Base-by-base conservation (phyloP, 768 basidiomycete genomes). In the Amanita exitialis region DNA sequence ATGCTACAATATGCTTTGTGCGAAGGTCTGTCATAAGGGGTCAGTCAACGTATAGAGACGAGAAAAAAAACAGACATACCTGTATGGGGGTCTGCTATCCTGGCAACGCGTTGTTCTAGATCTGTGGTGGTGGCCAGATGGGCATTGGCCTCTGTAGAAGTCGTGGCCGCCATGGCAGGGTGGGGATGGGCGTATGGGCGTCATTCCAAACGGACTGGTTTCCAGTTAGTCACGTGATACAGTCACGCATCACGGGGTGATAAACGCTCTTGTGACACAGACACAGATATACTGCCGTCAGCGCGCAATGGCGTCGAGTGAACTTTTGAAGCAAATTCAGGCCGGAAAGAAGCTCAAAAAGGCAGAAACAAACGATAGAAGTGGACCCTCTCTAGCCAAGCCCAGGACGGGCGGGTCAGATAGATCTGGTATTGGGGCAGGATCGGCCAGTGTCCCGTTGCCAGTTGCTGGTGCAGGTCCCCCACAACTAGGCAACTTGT, bases 261-360 rank as follows among this genome's bases (percentile, higher is more conserved):
- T 30, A 30, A 28, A 28, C 27, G 30, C 30, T 30, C 20, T 20
- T 6, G 18, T 25, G 25, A 37, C 18, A 18, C 3, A 39, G 30
- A 47, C 43, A 2, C 23, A 18, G n/a, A n/a, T n/a, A 15, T 8
- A 27, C 13, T 25, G 6, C 25, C 18, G 25, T 16, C 44, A 48
- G 36, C 47, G 50, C 44, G 52, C 51, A 52, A 89, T 90, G 87
- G 83, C 84, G 4, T 83, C 82, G 28, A 75, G 75, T 58, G 89
- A 86, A 56, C 75, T 92, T 37, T 67, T 93, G 54, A 77, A 82
- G 53, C 81, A 87, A 59, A 92, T 92, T 35, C 90, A 92, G 66
- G 76, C 83, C 0, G 91, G 92, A 25, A 91, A 78, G 67, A 77
- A 52, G 52, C 74, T 96, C 49, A 92, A 84, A 72, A 95, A 93